Base-by-base conservation (phyloP, 345 rosid species). In the Citrus unshiu region DNA sequence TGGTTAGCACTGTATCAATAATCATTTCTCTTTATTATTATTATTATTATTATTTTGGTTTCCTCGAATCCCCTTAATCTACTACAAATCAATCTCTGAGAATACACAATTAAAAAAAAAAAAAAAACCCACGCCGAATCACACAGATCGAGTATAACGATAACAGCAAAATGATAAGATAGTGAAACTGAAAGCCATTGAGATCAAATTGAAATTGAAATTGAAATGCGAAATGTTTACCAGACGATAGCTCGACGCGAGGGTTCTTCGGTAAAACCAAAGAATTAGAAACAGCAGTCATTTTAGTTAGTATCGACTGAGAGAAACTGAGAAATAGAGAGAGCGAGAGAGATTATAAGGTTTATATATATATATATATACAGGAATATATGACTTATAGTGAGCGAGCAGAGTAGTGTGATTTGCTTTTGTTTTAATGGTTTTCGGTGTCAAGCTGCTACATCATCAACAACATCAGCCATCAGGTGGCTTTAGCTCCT, bases 251-350 rank as follows among this genome's bases (percentile, higher is more conserved):
- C 24, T 78, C 85, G 74, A 80, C 67, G 30, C 66, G 71, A 63
- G 84, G 77, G 77, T 74, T 84, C 62, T 60, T 85, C 61, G 93
- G 67, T 8, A 88, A 73, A 80, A 87, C 85, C 87, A 89, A 79
- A 60, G 92, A 83, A 75, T 78, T 86, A 22, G 93, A 85, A 64
- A 90, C 73, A n/a, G 92, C 21, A 49, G 85, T 83, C 95, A 89
- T 89, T 56, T 71, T 81, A 21, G 70, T 71, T 81, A 8, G 70
- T 21, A 35, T 0, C 37, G 70, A 21, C 39, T 71, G 29, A 21
- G 43, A 67, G 39, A 67, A n/a, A 40, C 46, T 40, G 81, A 79
- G 51, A 67, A 7, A 7, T 1, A 39, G 62, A 30, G 69, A 24
- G 66, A 46, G 18, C 13, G 51, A 12, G 10, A 8, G 43, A 39